Conservation (phyloP, 1,139 yeast species). For the Pichia sp. region DNA sequence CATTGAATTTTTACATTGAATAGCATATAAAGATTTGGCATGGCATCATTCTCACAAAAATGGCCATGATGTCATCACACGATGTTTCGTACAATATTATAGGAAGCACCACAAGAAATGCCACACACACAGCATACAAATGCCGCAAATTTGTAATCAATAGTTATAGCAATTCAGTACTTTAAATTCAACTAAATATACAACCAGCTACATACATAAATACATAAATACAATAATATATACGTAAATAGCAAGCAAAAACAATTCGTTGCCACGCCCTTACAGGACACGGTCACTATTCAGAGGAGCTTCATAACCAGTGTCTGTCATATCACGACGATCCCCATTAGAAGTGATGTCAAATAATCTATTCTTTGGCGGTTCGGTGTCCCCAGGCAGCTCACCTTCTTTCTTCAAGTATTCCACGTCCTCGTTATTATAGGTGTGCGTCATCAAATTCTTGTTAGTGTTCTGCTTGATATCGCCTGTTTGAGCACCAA, state of each 20-base stretch:
- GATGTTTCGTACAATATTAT: too few species aligned
- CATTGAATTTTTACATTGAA: too few species aligned
- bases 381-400: background rate
- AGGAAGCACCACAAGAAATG: too few species aligned
- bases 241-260: background rate
- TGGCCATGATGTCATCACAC: too few species aligned
- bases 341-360: constrained; percentile 5
- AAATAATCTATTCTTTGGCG: constrained; percentile 8
- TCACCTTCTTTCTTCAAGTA: constrained; percentile 2
- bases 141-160: too few species aligned
- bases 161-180: too few species aligned
- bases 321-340: background rate
- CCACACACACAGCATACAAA: too few species aligned
- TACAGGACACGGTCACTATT: constrained; percentile 11
- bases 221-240: too few species aligned
- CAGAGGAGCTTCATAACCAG: background rate
- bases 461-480: background rate
- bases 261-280: background rate
- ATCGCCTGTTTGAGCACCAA: background rate
- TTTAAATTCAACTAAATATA: too few species aligned
- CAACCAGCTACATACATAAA: too few species aligned
- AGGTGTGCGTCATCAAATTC: constrained; percentile 5
- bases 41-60: too few species aligned
- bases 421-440: constrained; percentile 8
- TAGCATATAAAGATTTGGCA: too few species aligned